Evolutionary conservation across 2,329 filamentous ascomycete species (phyloP).

Genomic region (Colletotrichum sp.): DNA sequence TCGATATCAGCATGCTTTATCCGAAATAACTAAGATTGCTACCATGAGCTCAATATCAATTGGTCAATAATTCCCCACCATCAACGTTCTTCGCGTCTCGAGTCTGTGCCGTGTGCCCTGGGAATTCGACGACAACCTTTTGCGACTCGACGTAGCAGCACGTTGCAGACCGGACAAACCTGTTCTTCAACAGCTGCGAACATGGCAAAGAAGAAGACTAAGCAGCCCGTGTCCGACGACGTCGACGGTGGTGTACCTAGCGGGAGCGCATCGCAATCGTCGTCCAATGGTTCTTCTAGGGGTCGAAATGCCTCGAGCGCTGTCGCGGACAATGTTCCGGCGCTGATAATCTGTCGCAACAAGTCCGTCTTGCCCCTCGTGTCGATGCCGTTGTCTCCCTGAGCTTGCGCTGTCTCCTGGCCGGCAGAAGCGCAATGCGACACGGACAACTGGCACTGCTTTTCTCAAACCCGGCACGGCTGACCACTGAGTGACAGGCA

Average conservation of each 20-base stretch:
- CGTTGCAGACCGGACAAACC: not conserved
- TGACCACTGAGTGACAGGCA: slow-evolving; percentile 57
- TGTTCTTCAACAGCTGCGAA: not conserved
- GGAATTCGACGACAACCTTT: not conserved
- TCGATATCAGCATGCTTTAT: not conserved
- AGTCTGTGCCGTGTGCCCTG: not conserved
- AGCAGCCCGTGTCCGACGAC: slow-evolving; percentile 37
- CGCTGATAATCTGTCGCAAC: slow-evolving; percentile 69
- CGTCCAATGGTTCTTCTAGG: not conserved
- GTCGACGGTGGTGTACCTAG: slow-evolving; percentile 23
- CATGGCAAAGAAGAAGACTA: slow-evolving; percentile 56
- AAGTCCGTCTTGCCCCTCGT: slow-evolving; percentile 56
- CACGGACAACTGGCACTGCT: not conserved
- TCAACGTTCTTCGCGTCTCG: not conserved
- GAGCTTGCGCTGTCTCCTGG: not conserved
- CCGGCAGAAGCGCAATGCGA: not conserved
- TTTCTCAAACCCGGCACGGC: not conserved
- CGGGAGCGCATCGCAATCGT: slow-evolving; percentile 9
- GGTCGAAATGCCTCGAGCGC: slow-evolving; percentile 25
- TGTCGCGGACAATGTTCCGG: slow-evolving; percentile 46
- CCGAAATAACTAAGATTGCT: not conserved
- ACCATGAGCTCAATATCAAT: slow-evolving; percentile 19
- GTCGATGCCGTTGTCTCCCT: not conserved
- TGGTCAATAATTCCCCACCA: slow-evolving; percentile 9
- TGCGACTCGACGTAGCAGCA: not conserved